Evolutionary conservation across 2,329 filamentous ascomycete genomes (phyloP), one percentile per base, ranked within the genome.

Genomic region (Hypoxylon sp.): DNA sequence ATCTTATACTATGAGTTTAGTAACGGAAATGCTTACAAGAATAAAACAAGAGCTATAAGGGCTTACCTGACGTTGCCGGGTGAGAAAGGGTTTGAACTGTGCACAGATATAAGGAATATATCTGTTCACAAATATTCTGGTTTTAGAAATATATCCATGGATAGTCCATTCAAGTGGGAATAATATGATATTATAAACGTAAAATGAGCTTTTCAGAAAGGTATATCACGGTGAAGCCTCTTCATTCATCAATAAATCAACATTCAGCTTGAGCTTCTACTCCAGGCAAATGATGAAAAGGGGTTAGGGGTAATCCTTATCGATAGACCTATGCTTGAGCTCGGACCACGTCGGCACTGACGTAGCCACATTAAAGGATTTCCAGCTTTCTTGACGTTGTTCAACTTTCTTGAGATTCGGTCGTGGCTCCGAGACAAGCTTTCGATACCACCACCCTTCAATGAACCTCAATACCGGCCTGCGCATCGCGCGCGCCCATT

Each of bases 401-500:
- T 43, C 36, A 19, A 38, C 30, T 32, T 21, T 53, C 17, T 46
- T 49, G 34, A 56, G 43, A 58, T 41, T 63, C 32, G 19, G 17
- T n/a, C 17, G 21, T 25, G 36, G 30, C 14, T 51, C 11, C n/a
- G 21, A 32, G 23, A 43, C 38, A 53, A 36, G 7, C 17, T 25
- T 21, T 11, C 36, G 7, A 41, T 2, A 34, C 30, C 34, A 56
- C 34, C 30, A 2, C 34, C 17, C 36, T 30, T 41, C 50, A 23
- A 75, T 75, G 74, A 61, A 50, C 57, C 49, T 70, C 23, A 70
- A 50, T 58, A 38, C 65, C 23, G 71, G 74, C 65, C 62, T 73
- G 71, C 74, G 73, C 70, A 49, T 72, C 34, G 65, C 67, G 73
- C 73, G 73, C 63, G 46, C 71, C 58, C 72, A 63, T 30, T 53